Conservation (phyloP, 1,284 basidiomycete genomes). For the Ustilago lituana region DNA sequence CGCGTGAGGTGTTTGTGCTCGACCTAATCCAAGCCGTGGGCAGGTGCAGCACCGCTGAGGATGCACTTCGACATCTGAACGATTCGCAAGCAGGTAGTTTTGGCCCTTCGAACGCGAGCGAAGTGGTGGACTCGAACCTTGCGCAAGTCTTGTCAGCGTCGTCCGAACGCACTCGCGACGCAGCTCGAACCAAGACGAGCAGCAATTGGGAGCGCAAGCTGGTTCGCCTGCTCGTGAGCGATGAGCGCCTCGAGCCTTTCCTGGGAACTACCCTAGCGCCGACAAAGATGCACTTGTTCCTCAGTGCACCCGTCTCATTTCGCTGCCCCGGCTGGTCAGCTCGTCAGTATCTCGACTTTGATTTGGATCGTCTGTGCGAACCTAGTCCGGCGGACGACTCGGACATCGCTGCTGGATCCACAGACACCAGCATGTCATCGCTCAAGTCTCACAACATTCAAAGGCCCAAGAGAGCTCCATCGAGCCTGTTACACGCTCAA, state of each 20-base stretch:
- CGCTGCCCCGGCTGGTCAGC: constrained; percentile 49
- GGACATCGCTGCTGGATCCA: background rate
- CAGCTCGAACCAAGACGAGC: constrained; percentile 42
- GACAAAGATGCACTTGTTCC: constrained; percentile 38
- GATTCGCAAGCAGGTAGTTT: too few relatives aligned
- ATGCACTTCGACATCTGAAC: background rate
- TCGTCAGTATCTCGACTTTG: constrained; percentile 39
- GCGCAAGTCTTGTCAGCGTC: too few relatives aligned
- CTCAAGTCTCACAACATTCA: background rate
- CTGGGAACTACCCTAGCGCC: constrained; percentile 19
- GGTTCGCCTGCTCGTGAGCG: constrained; percentile 38
- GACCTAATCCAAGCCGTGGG: constrained; percentile 28
- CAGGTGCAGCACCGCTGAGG: background rate
- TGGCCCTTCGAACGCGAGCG: too few relatives aligned
- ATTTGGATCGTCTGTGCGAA: constrained; percentile 18
- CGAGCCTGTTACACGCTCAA: constrained; percentile 12
- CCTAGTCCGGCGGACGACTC: background rate
- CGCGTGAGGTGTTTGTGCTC: constrained; percentile 29
- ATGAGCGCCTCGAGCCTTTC: constrained; percentile 25
- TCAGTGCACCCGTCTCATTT: constrained; percentile 37
- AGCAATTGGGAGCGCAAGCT: constrained; percentile 53
- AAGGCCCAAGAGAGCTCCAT: constrained; percentile 5
- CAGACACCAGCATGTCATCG: constrained; percentile 11
- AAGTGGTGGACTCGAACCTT: too few relatives aligned
- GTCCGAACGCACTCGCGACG: constrained; percentile 7